A percentile compares a stretch with the other conserved stretches of the same genome.
phyloP scores from a whole-genome alignment of 1,139 yeast species.

The Geotrichum europaeum region DNA sequence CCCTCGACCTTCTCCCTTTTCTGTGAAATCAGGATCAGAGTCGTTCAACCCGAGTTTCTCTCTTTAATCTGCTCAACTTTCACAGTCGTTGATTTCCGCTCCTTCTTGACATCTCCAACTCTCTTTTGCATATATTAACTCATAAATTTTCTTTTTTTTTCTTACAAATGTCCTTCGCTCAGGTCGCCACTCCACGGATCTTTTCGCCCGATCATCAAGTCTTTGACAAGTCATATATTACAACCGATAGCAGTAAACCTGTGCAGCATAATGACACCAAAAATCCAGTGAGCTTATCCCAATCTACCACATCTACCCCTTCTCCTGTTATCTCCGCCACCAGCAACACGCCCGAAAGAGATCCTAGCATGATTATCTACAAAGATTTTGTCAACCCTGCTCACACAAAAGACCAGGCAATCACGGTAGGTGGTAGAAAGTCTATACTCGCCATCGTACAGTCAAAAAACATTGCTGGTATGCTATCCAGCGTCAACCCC shows the following conservation, averaged over 20 bases:
- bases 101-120: not conserved
- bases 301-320: not conserved
- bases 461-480: conserved; percentile 62
- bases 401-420: not conserved
- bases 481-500: conserved; percentile 49
- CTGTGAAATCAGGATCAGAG: not conserved
- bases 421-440: conserved; percentile 75
- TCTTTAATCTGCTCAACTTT: not conserved
- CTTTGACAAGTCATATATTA: not conserved
- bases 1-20: not conserved
- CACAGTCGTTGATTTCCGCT: not conserved
- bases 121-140: not conserved
- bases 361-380: conserved; percentile 8
- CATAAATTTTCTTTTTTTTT: not conserved
- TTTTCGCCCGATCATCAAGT: conserved; percentile 4
- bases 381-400: conserved; percentile 9
- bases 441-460: conserved; percentile 83
- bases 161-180: conserved; percentile 8
- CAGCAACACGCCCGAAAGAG: conserved; percentile 8
- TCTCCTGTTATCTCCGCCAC: not conserved
- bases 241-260: not conserved
- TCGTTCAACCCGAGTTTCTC: not conserved
- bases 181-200: conserved; percentile 7
- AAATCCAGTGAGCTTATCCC: not conserved
- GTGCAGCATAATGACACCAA: not conserved